phyloP scores from a whole-genome alignment of 352 stramenopile genomes.

The Pythium aristosporum region DNA sequence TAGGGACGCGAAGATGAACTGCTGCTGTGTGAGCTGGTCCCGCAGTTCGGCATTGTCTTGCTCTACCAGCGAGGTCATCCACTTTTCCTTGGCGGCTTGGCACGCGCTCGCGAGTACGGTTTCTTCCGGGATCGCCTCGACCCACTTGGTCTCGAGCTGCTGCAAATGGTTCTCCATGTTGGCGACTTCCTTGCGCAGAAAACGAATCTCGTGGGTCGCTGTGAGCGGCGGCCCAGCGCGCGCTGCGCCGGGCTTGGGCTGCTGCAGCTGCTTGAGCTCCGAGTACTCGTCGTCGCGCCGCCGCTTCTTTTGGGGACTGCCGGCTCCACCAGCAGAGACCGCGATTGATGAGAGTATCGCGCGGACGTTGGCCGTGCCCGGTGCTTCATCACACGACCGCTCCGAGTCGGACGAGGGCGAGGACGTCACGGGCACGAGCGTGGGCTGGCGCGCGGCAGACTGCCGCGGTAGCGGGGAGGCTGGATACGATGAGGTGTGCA shows the following conservation, averaged over 20 bases:
- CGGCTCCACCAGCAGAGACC: slow-evolving; percentile 3
- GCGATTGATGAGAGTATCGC: slow-evolving; percentile 20
- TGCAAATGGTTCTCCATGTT: slow-evolving; percentile 43
- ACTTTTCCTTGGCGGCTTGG: slow-evolving; percentile 52
- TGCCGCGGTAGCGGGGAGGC: background rate
- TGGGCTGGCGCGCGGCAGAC: slow-evolving; percentile 4
- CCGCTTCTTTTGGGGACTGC: slow-evolving; percentile 20
- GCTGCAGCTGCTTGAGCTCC: slow-evolving; percentile 20
- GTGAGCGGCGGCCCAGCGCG: slow-evolving; percentile 15
- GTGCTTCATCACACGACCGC: slow-evolving; percentile 12
- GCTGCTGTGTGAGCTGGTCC: slow-evolving; percentile 59
- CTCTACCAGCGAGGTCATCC: slow-evolving; percentile 46
- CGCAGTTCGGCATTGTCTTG: slow-evolving; percentile 50
- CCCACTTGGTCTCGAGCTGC: slow-evolving; percentile 46
- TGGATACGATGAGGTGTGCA: background rate
- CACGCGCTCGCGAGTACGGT: slow-evolving; percentile 39
- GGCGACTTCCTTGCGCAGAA: slow-evolving; percentile 42
- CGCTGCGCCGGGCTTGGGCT: slow-evolving; percentile 8
- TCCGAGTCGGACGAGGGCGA: slow-evolving; percentile 16
- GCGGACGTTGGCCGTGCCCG: slow-evolving; percentile 6
- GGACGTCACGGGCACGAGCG: background rate
- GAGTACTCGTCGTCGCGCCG: slow-evolving; percentile 19
- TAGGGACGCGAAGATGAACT: slow-evolving; percentile 61
- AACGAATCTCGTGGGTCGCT: slow-evolving; percentile 46
- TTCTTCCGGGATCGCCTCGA: slow-evolving; percentile 33